Evolutionary conservation across 2,329 filamentous ascomycete species (phyloP), one percentile per base, ranked within the genome.

Genomic region (Cercospora citrullina): DNA sequence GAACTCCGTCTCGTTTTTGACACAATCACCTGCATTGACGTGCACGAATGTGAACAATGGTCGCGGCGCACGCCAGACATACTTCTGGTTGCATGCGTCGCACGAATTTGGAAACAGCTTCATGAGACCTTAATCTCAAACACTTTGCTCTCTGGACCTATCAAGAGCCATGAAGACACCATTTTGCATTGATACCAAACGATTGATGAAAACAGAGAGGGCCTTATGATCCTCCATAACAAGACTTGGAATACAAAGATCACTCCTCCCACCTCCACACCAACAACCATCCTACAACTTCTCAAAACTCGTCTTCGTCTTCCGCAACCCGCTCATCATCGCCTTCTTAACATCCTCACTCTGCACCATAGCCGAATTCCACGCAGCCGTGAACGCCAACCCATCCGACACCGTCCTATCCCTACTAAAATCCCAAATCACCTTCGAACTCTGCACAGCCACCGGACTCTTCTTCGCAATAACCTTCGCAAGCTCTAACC

Each of bases 391-490:
- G 59, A 69, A 73, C 33, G 61, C 33, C 45, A 73, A 51, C 12
- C 72, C 71, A 73, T 96, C 92, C 60, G 87, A 87, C 31, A 96
- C 87, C 1, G 85, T 84, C 77, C 93, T 87, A 78, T 96, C 93
- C 74, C 92, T 86, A 33, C 89, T 90, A 76, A 90, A 92, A 79
- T 95, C 93, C 76, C 96, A 78, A 71, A 96, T 80, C 80, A 94
- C 91, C 82, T 96, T 96, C 4, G 93, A 96, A 7, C 92, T 90
- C 81, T 93, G 88, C 69, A 94, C 91, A 1, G 93, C 93, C 21
- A 98, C 89, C 0, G 94, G 94, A 76, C 91, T 95, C 85, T 97
- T 97, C 12, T 79, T 83, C 30, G 91, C 90, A 68, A 97, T 87
- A 74, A 89, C 74, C 5, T 76, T 80, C 0, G 91, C 92, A 74